Conservation (phyloP, 2,329 filamentous ascomycete genomes). For the Beauveria caledonica region DNA sequence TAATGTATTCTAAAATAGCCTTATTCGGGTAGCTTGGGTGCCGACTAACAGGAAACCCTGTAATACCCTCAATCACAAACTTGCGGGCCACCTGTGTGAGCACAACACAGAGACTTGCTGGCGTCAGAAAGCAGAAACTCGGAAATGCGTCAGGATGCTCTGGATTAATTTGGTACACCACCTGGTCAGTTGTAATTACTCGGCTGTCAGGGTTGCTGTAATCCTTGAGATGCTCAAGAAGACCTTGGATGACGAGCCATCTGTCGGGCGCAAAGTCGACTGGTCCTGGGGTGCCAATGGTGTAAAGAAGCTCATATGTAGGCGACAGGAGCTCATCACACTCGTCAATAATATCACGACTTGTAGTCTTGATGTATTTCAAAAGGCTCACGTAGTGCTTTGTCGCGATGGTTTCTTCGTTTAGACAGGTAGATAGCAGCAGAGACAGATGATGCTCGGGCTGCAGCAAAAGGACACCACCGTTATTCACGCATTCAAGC, state of each 20-base stretch:
- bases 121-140: neutral
- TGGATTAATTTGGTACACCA: neutral
- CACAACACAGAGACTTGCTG: neutral
- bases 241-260: conserved; percentile 45
- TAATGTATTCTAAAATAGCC: neutral
- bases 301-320: conserved; percentile 56
- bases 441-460: conserved; percentile 59
- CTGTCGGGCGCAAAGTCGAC: conserved; percentile 46
- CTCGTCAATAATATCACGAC: conserved; percentile 55
- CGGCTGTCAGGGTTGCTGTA: neutral
- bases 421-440: conserved; percentile 46
- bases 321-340: conserved; percentile 55
- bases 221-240: neutral
- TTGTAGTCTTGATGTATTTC: conserved; percentile 32
- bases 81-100: conserved; percentile 27
- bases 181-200: neutral
- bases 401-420: conserved; percentile 20
- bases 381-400: conserved; percentile 31
- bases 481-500: conserved; percentile 35
- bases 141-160: neutral
- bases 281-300: conserved; percentile 42
- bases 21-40: conserved; percentile 18
- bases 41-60: conserved; percentile 32
- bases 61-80: conserved; percentile 22
- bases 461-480: conserved; percentile 52